Conservation (phyloP, 73 alveolate genomes). For the Effrenium voratum region DNA sequence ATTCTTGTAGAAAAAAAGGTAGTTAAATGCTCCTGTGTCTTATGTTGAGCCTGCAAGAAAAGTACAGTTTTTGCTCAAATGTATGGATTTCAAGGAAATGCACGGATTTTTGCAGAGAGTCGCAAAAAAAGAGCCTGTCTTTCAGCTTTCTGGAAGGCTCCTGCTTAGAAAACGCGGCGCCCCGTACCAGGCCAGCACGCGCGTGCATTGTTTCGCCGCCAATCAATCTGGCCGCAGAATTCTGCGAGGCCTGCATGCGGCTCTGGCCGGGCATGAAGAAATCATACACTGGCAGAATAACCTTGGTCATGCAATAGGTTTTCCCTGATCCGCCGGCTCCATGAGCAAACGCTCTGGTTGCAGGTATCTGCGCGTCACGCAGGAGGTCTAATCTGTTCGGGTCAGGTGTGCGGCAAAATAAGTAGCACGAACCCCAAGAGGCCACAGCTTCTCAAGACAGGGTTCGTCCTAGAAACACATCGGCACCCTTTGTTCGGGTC, state of each 20-base stretch:
- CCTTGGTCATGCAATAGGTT: slow-evolving; percentile 2
- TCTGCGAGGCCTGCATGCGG: not conserved
- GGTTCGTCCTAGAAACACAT: no score
- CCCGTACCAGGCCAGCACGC: not conserved
- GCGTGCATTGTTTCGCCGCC: slow-evolving; percentile 28
- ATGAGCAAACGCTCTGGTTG: not conserved
- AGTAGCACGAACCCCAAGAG: no score
- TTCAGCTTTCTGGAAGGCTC: slow-evolving; percentile 3
- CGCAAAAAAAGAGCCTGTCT: no score
- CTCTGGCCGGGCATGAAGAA: slow-evolving; percentile 27
- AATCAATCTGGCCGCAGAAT: slow-evolving; percentile 9
- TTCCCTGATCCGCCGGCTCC: slow-evolving; percentile 32
- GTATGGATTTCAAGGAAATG: no score
- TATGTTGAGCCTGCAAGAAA: no score
- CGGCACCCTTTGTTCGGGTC: no score
- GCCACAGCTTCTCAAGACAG: no score
- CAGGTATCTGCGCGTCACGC: not conserved
- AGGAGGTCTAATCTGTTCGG: not conserved
- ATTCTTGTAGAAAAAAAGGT: no score
- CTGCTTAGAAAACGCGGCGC: not conserved
- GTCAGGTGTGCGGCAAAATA: no score
- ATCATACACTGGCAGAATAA: not conserved
- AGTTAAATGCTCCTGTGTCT: no score
- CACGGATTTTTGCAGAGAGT: no score
- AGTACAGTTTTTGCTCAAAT: not conserved